phyloP scores from a whole-genome alignment of 2,329 filamentous ascomycete genomes.

The Fusarium sp. region DNA sequence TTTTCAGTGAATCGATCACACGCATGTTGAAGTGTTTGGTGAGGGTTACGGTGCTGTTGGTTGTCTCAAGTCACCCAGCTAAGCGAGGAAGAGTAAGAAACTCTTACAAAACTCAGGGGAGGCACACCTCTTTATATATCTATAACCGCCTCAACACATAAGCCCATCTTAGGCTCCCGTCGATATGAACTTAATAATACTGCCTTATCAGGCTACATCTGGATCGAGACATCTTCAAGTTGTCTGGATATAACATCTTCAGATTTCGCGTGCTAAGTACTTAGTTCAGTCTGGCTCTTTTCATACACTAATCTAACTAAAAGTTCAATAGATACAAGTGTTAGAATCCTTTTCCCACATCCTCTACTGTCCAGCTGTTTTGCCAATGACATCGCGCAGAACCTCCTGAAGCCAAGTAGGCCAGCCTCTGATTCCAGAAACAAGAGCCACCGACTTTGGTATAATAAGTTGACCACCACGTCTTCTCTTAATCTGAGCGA shows the following conservation, averaged over 20 bases:
- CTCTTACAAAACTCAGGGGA: not conserved
- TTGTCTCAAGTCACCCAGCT: not conserved
- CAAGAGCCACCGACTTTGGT: slow-evolving; percentile 43
- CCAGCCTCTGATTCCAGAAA: slow-evolving; percentile 54
- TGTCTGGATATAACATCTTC: too few relatives aligned
- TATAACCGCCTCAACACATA: too few relatives aligned
- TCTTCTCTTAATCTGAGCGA: slow-evolving; percentile 57
- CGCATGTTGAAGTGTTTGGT: not conserved
- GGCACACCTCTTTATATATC: slow-evolving; percentile 1
- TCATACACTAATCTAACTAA: not conserved
- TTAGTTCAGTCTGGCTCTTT: too few relatives aligned
- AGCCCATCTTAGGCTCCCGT: too few relatives aligned
- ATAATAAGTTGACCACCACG: slow-evolving; percentile 60
- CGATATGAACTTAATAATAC: too few relatives aligned
- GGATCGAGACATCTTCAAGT: too few relatives aligned
- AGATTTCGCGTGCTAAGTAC: too few relatives aligned
- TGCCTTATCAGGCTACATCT: too few relatives aligned
- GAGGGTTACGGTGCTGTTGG: not conserved
- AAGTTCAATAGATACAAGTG: not conserved
- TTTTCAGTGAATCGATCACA: not conserved
- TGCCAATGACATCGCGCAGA: slow-evolving; percentile 47
- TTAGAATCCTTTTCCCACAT: not conserved
- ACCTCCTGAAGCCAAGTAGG: slow-evolving; percentile 53
- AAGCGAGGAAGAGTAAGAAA: not conserved
- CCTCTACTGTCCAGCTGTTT: slow-evolving; percentile 2